phyloP scores from a whole-genome alignment of 2,329 filamentous ascomycete species.

The Helotiales sp. region DNA sequence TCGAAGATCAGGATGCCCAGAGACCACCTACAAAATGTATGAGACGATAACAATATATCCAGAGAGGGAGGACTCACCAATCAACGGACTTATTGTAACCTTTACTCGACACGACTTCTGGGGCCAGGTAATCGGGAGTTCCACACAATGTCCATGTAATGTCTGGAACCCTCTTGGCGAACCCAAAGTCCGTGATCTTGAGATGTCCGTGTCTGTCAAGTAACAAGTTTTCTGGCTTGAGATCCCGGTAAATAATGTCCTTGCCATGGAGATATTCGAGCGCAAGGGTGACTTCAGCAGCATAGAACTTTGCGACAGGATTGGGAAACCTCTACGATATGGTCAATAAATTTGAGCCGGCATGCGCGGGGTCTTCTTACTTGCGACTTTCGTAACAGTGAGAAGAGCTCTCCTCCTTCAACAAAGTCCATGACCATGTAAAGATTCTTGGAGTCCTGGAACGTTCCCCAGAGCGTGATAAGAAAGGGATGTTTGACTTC shows the following conservation, averaged over 20 bases:
- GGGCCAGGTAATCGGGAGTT: constrained; percentile 94
- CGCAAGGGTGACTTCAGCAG: constrained; percentile 92
- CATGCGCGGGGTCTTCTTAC: constrained; percentile 43
- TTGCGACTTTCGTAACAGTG: constrained; percentile 87
- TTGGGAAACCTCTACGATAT: constrained; percentile 84
- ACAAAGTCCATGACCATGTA: constrained; percentile 99
- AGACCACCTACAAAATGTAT: constrained; percentile 73
- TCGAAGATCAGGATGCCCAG: constrained; percentile 98
- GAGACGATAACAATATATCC: constrained; percentile 13
- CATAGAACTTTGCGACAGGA: constrained; percentile 98
- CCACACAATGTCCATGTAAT: constrained; percentile 99
- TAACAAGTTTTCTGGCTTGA: constrained; percentile 93
- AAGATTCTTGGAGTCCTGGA: constrained; percentile 90
- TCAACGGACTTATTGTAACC: constrained; percentile 99
- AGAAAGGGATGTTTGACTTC: constrained; percentile 98
- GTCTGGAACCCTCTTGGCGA: constrained; percentile 96
- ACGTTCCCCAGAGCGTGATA: constrained; percentile 97
- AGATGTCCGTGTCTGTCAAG: constrained; percentile 91
- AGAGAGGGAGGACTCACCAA: constrained; percentile 64
- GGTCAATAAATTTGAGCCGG: not conserved
- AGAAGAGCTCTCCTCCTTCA: constrained; percentile 96
- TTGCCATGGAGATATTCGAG: constrained; percentile 92
- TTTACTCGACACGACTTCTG: constrained; percentile 98
- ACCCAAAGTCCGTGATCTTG: constrained; percentile 98
- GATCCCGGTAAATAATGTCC: constrained; percentile 96